phyloP scores from a whole-genome alignment of 768 basidiomycete species.

The Boletus rubropictus region DNA sequence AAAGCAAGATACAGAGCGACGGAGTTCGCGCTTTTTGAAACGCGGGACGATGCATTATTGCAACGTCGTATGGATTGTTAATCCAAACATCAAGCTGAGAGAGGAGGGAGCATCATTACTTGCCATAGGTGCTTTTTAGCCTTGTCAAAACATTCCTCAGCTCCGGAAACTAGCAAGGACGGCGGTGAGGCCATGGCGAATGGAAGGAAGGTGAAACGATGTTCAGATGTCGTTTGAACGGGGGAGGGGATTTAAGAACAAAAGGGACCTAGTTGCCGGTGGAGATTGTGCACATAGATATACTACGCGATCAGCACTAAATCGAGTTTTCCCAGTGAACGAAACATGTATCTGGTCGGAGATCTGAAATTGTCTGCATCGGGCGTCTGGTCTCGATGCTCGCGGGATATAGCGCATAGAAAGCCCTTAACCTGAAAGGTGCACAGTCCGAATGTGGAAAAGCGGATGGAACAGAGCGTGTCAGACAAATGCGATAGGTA shows the following conservation, averaged over 20 bases:
- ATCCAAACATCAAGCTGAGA: constrained; percentile 1
- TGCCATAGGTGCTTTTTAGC: constrained; percentile 34
- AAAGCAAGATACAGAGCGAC: constrained; percentile 10
- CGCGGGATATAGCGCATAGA: constrained; percentile 33
- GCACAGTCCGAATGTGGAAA: constrained; percentile 31
- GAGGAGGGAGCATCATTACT: constrained; percentile 15
- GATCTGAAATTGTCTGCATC: constrained; percentile 33
- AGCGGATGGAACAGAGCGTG: constrained; percentile 24
- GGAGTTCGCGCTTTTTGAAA: constrained; percentile 12
- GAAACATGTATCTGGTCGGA: constrained; percentile 35
- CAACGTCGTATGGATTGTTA: constrained; percentile 9
- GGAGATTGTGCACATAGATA: constrained; percentile 37
- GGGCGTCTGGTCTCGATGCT: constrained; percentile 33
- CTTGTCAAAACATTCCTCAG: constrained; percentile 33
- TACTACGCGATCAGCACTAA: constrained; percentile 37
- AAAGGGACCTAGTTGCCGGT: constrained; percentile 27
- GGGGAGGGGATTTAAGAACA: constrained; percentile 28
- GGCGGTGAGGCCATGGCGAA: constrained; percentile 24
- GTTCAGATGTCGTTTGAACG: constrained; percentile 21
- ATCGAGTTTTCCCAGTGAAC: constrained; percentile 33
- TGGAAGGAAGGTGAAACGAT: constrained; percentile 18
- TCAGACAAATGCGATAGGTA: constrained; percentile 30
- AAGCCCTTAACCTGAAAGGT: constrained; percentile 32
- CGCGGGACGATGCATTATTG: constrained; percentile 9
- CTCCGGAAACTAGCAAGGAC: constrained; percentile 12